Evolutionary conservation across 1,284 basidiomycete species (phyloP).

Genomic region (Leccinum fallax): DNA sequence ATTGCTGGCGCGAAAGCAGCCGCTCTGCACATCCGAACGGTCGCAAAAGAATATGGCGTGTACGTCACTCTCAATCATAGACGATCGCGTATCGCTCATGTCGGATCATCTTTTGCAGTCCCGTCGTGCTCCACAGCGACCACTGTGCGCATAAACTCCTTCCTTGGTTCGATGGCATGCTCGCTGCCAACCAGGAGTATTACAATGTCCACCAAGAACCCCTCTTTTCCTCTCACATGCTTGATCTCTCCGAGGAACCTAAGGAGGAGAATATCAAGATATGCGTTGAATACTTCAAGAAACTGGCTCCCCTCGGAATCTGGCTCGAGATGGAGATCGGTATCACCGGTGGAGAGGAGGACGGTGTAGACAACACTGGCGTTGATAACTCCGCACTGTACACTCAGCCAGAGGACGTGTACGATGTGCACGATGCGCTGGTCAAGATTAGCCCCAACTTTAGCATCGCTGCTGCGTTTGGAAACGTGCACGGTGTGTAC

Average conservation of each 20-base stretch:
- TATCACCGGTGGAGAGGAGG: conserved; percentile 99
- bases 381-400: conserved; percentile 95
- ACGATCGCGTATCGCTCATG: neutral
- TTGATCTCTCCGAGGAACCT: conserved; percentile 97
- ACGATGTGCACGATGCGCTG: conserved; percentile 87
- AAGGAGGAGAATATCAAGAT: conserved; percentile 97
- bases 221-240: conserved; percentile 99
- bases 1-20: conserved; percentile 91
- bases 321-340: conserved; percentile 99
- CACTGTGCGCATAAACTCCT: conserved; percentile 99
- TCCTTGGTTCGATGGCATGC: conserved; percentile 99
- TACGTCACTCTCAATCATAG: conserved; percentile 44
- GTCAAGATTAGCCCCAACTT: conserved; percentile 91
- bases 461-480: conserved; percentile 85
- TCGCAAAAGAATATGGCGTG: conserved; percentile 91
- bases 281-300: conserved; percentile 94
- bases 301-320: conserved; percentile 90
- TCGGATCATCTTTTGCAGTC: conserved; percentile 47
- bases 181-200: conserved; percentile 94
- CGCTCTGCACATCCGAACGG: conserved; percentile 89
- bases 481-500: conserved; percentile 88
- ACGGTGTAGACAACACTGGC: conserved; percentile 95
- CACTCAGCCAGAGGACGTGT: conserved; percentile 98
- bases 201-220: conserved; percentile 89
- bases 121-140: conserved; percentile 98